Percentiles rank a stretch among this genome's conserved stretches.
phyloP scores from a whole-genome alignment of 148 eudicot genomes.

The Rhododendron vialii region DNA sequence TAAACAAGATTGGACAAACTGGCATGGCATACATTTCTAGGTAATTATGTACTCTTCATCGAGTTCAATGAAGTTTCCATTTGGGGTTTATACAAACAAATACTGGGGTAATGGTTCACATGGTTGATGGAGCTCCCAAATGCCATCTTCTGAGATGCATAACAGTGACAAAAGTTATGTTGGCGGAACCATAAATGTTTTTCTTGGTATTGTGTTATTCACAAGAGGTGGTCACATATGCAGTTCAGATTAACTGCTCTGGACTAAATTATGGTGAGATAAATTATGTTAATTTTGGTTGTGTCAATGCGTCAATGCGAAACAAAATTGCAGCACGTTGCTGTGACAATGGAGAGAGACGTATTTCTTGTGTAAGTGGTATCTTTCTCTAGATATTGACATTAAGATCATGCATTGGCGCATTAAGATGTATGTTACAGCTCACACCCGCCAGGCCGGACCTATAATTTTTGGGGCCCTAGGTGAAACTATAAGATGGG shows the following conservation, averaged over 20 bases:
- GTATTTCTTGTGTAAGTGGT: not conserved
- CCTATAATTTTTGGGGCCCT: not conserved
- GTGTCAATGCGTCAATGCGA: not conserved
- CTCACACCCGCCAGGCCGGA: not conserved
- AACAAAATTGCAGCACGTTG: not conserved
- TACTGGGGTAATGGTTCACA: not conserved
- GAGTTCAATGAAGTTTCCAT: not conserved
- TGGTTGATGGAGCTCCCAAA: not conserved
- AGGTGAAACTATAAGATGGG: not conserved
- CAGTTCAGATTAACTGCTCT: not conserved
- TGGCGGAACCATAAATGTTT: not conserved
- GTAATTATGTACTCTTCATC: slow-evolving; percentile 25
- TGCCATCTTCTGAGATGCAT: not conserved
- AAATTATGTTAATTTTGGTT: not conserved
- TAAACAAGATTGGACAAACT: slow-evolving; percentile 77
- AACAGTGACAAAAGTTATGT: not conserved
- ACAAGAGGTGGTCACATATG: not conserved
- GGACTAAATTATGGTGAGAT: not conserved
- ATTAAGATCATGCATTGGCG: not conserved
- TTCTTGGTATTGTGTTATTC: not conserved
- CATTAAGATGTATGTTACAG: not conserved
- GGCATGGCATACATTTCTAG: slow-evolving; percentile 88
- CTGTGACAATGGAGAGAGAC: not conserved
- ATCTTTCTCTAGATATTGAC: not conserved
- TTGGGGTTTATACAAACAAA: not conserved